These are phyloP conservation scores for Pythium volutum DNA, from an alignment of 352 stramenopile genomes.

Conservation along the genomic window DNA sequence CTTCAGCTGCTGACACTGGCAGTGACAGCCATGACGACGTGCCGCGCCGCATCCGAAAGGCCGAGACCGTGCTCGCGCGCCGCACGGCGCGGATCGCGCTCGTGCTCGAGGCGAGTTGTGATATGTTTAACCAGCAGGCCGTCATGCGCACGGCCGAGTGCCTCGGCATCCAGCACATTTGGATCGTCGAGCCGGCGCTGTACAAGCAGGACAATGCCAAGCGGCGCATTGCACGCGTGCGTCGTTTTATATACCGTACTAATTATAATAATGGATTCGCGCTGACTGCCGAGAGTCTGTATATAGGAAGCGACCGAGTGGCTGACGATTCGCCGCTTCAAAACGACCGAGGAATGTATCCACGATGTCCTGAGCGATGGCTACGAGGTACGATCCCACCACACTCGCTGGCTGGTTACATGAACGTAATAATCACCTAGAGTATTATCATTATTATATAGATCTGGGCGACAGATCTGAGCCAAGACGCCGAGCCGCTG, in stretches of 20 bases:
- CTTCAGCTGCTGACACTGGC: too few species aligned
- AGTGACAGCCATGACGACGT: slow-evolving; percentile 21
- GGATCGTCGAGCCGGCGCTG: slow-evolving; percentile 35
- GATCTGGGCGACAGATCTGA: slow-evolving; percentile 83
- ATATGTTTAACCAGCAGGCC: slow-evolving; percentile 40
- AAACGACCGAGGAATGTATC: slow-evolving; percentile 64
- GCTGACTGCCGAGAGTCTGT: too few species aligned
- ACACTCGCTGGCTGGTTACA: not conserved
- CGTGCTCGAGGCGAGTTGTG: slow-evolving; percentile 39
- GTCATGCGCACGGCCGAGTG: slow-evolving; percentile 41
- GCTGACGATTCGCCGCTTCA: slow-evolving; percentile 76
- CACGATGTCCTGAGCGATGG: slow-evolving; percentile 36
- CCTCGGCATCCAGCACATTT: slow-evolving; percentile 85
- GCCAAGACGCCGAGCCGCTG: slow-evolving; percentile 44
- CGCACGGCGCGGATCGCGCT: slow-evolving; percentile 36
- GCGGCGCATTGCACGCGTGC: slow-evolving; percentile 30
- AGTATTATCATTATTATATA: not conserved
- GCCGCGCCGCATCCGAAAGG: slow-evolving; percentile 32
- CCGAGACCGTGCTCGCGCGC: slow-evolving; percentile 35
- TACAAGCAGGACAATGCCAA: slow-evolving; percentile 34
- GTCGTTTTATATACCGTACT: too few species aligned
- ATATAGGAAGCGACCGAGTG: slow-evolving; percentile 42
- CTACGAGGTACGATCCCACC: slow-evolving; percentile 24
- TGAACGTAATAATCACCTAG: too few species aligned
- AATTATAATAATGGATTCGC: too few species aligned